Conservation (phyloP, 2,329 filamentous ascomycete species). For the Colletotrichum sp. region DNA sequence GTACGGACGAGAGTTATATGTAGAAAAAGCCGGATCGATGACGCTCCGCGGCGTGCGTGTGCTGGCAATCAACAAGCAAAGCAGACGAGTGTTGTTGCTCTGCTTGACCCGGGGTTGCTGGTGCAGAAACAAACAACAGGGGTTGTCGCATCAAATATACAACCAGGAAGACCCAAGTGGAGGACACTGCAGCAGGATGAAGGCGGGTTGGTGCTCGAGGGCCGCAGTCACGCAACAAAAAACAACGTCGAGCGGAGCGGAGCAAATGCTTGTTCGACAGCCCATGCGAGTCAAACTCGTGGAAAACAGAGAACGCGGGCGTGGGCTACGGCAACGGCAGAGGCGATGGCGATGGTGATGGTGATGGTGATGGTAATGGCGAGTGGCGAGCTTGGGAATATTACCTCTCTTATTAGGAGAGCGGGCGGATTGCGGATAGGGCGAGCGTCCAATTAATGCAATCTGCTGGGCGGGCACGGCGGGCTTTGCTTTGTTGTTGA, state of each 20-base stretch:
- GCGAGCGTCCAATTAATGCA: conserved; percentile 6
- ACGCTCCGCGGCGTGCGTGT: not conserved
- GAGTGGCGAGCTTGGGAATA: not conserved
- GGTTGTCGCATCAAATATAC: conserved; percentile 24
- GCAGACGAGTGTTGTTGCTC: conserved; percentile 13
- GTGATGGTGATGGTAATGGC: not conserved
- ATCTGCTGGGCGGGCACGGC: not conserved
- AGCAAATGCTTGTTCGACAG: not conserved
- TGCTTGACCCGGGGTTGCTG: conserved; percentile 17
- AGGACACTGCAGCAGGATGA: not conserved
- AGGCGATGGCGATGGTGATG: not conserved
- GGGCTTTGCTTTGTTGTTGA: conserved; percentile 7
- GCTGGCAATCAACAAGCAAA: not conserved
- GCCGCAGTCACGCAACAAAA: conserved; percentile 2
- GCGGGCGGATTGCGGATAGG: not conserved
- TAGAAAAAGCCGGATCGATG: not conserved
- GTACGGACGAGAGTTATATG: not conserved
- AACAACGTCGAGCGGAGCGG: not conserved
- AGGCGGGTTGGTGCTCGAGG: not conserved
- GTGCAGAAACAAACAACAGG: conserved; percentile 22
- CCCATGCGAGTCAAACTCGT: not conserved
- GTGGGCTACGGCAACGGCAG: not conserved
- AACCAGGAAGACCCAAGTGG: conserved; percentile 14
- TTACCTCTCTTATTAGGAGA: conserved; percentile 2
- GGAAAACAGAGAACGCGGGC: not conserved